Conservation (phyloP, 23 red algal genomes). For the Gracilaria vermiculophylla region DNA sequence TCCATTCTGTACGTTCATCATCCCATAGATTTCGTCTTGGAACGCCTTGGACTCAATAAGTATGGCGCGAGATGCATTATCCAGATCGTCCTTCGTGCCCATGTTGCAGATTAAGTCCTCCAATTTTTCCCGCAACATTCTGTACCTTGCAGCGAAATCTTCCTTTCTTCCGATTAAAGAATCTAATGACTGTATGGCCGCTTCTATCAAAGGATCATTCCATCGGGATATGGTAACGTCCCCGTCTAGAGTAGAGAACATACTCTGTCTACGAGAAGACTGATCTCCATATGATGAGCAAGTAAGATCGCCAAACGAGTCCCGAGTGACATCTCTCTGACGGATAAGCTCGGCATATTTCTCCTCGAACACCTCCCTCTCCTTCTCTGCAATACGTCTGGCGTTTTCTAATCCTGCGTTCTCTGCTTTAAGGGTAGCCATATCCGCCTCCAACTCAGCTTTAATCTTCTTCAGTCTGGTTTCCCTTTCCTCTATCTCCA, state of each 20-base stretch:
- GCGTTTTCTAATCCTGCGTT: conserved; percentile 20
- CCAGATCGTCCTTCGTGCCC: not conserved
- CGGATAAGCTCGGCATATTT: conserved; percentile 16
- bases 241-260: conserved; percentile 9
- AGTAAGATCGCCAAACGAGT: conserved; percentile 55
- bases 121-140: conserved; percentile 28
- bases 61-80: not conserved
- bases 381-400: conserved; percentile 22
- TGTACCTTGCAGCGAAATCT: conserved; percentile 11
- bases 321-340: conserved; percentile 17
- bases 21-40: conserved; percentile 44
- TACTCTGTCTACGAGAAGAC: conserved; percentile 32
- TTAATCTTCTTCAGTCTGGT: conserved; percentile 6
- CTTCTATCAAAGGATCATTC: conserved; percentile 58
- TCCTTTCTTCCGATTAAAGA: conserved; percentile 50
- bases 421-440: conserved; percentile 61
- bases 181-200: conserved; percentile 47
- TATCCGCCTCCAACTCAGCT: conserved; percentile 51
- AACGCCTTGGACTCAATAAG: conserved; percentile 57
- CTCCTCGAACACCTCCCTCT: conserved; percentile 22
- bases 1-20: conserved; percentile 34
- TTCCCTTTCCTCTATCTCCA: conserved; percentile 38
- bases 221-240: conserved; percentile 41
- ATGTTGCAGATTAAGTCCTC: conserved; percentile 26
- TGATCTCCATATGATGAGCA: conserved; percentile 26